Evolutionary conservation across 2,329 filamentous ascomycete species (phyloP).

Genomic region (Mariannaea sp.): DNA sequence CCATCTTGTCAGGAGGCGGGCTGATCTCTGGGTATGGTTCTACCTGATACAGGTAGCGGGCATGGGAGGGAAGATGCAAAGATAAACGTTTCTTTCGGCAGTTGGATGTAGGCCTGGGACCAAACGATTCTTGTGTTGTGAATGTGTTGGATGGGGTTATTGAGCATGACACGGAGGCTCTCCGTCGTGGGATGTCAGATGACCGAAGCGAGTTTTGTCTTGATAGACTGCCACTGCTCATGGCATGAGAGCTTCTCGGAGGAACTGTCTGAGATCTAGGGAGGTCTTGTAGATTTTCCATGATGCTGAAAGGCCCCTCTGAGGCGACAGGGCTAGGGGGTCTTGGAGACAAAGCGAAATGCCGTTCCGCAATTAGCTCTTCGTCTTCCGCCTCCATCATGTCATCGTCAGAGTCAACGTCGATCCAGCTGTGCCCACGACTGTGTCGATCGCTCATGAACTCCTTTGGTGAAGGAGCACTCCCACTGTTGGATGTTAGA

Average conservation of each 20-base stretch:
- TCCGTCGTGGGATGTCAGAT: slow-evolving; percentile 29
- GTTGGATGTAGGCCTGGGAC: slow-evolving; percentile 15
- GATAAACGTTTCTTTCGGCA: slow-evolving; percentile 17
- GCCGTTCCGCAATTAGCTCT: slow-evolving; percentile 11
- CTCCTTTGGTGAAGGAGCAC: slow-evolving; percentile 35
- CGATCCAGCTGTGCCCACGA: slow-evolving; percentile 45
- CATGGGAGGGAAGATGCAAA: slow-evolving; percentile 14
- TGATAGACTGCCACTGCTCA: slow-evolving; percentile 1
- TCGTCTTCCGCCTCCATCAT: slow-evolving; percentile 18
- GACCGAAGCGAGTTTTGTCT: slow-evolving; percentile 25
- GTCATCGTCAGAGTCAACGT: slow-evolving; percentile 44
- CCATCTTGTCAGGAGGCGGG: background rate
- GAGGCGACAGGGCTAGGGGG: slow-evolving; percentile 37
- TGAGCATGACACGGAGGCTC: slow-evolving; percentile 25
- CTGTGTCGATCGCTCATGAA: slow-evolving; percentile 26
- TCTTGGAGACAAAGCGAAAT: slow-evolving; percentile 37
- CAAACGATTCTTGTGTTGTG: slow-evolving; percentile 21
- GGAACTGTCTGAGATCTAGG: slow-evolving; percentile 1
- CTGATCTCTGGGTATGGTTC: slow-evolving; percentile 27
- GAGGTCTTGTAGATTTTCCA: slow-evolving; percentile 20
- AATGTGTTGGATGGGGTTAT: slow-evolving; percentile 15
- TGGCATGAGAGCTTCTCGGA: background rate
- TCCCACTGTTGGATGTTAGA: slow-evolving; percentile 39
- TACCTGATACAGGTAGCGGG: slow-evolving; percentile 23
- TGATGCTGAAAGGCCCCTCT: slow-evolving; percentile 27